Base-by-base conservation (phyloP, 2,329 filamentous ascomycete genomes). In the Eurotiales sp. region DNA sequence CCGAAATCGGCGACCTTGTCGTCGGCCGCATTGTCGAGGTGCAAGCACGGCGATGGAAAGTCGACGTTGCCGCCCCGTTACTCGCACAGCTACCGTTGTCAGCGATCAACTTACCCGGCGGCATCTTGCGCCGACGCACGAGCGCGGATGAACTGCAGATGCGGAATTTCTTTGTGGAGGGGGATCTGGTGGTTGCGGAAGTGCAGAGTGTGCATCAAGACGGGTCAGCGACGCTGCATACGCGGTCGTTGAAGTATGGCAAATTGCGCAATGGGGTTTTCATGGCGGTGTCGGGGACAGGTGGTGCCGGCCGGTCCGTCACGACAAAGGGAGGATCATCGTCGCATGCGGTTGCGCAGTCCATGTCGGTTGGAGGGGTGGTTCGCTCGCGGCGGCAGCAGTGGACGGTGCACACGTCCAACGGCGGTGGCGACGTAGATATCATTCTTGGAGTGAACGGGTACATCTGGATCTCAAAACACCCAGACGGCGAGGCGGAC, bases 91-190 rank as follows among this genome's bases (percentile, higher is more conserved):
- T 99, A 8, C 89, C 90, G 15, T 83, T 99, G 39, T 88, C 84
- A 49, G 87, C 87, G 55, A 97, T 99, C 72, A 99, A 99, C 67
- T 77, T 99, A 2, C 93, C 93, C 0, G 93, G 93, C 51, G 93
- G 93, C 29, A 95, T 96, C 58, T 77, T 96, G 62, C 83, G 93
- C 53, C 88, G 92, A 66, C 81, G 93, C 58, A 99, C 93, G 23
- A 91, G 92, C 64, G 95, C 93, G 14, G 93, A 99, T 70, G 93
- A 97, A 75, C 79, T 99, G 62, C 93, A 97, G 72, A 97, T 99
- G 71, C 84, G 93, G 46, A 89, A 85, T n/a, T 99, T 96, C 72
- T 97, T 99, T 74, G 85, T 87, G 50, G 93, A 99, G 71, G 93
- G 93, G 11, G 93, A 99, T 67, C 74, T 99, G 47, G 76, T 99